Base-by-base conservation (phyloP, 2,329 filamentous ascomycete species). In the Hymenoscyphus linearis region DNA sequence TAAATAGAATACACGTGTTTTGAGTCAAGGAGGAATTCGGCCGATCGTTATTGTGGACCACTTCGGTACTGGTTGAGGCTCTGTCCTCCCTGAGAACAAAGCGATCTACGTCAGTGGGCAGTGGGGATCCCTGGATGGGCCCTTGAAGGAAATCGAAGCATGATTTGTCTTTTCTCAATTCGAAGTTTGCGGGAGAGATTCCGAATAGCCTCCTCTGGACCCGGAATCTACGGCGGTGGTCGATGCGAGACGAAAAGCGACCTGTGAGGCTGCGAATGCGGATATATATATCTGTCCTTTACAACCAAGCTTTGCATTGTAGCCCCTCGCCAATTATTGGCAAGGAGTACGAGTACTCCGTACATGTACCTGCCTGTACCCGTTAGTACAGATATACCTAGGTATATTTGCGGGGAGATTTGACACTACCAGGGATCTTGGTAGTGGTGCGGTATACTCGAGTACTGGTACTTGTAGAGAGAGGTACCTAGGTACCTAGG, bases 171-270 rank as follows among this genome's bases (percentile, higher is more conserved):
- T 16, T 25, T 26, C 16, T 18, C 34, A n/a, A 14, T 47, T 50
- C 44, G 44, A 50, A 13, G 16, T 25, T 44, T 35, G 35, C 54
- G 27, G 55, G 55, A 35, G 35, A 31, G 25, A 4, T 31, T 7
- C 37, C 40, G 55, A 57, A 52, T 52, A 57, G 55, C 55, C 55
- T 50, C 55, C 16, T 25, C 31, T 57, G 26, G 40, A 13, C 13
- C n/a, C 36, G 55, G 55, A 57, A 44, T 6, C 27, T 12, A n/a
- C 26, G n/a, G 18, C 14, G 22, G 44, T 25, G 44, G 44, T 22
- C 22, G 44, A 10, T 50, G 44, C 18, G n/a, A 25, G 13, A 50
- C 22, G 44, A 25, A 18, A 50, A 50, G 44, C 25, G 44, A 22
- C 44, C 22, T 25, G 44, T 50, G 44, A 50, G 44, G 44, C 25